Conservation (phyloP, 441 rosid genomes). For the Hypseocharis bilobata region DNA sequence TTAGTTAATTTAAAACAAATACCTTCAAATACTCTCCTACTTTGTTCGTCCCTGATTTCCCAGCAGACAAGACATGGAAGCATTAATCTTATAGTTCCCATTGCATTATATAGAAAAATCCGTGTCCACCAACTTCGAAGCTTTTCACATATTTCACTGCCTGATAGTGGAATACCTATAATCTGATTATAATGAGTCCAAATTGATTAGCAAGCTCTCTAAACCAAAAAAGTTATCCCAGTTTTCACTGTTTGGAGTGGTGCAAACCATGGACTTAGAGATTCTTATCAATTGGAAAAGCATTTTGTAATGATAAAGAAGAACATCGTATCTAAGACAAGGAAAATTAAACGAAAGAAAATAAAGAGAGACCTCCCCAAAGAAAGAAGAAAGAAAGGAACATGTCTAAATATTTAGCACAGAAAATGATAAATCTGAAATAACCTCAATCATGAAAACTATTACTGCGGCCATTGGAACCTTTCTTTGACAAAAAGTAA, state of each 20-base stretch:
- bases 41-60: conserved; percentile 29
- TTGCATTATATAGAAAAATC: conserved; percentile 24
- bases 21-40: conserved; percentile 31
- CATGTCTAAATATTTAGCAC: background rate
- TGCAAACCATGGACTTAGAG: background rate
- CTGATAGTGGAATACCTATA: conserved; percentile 33
- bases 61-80: conserved; percentile 35
- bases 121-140: conserved; percentile 28
- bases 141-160: conserved; percentile 28
- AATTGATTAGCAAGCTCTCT: conserved; percentile 26
- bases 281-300: background rate
- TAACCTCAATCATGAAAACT: background rate
- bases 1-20: conserved; percentile 19
- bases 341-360: background rate
- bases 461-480: too few relatives aligned
- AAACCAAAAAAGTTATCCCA: conserved; percentile 15
- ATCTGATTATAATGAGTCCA: conserved; percentile 33
- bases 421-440: background rate
- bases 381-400: background rate
- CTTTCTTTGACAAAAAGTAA: too few relatives aligned
- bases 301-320: background rate
- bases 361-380: too few relatives aligned
- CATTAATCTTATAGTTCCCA: conserved; percentile 29
- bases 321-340: background rate
- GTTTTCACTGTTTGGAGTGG: conserved; percentile 9